These are phyloP conservation scores for Chamaecyparis obtusa DNA, from an alignment of 75 land plant genomes.

Conservation along the genomic window DNA sequence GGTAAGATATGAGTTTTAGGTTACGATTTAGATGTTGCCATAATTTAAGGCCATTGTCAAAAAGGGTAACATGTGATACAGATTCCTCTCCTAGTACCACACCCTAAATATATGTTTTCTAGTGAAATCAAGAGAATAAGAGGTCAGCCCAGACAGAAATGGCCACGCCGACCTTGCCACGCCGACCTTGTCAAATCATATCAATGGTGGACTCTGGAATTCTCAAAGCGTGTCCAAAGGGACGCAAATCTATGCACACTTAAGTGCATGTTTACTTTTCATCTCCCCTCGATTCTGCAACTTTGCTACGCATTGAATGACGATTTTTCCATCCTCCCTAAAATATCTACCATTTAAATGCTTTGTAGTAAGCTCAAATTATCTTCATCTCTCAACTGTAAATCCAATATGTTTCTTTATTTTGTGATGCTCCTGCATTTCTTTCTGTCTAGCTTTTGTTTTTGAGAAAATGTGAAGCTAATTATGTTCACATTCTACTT, in stretches of 20 bases:
- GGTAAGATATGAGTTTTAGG: too few species aligned
- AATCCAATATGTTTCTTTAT: background rate
- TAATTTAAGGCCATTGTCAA: background rate
- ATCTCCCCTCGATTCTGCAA: background rate
- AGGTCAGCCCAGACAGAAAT: background rate
- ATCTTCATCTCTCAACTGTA: background rate
- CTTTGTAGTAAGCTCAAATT: too few species aligned
- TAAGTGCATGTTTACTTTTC: background rate
- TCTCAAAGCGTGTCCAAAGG: background rate
- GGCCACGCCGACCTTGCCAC: too few species aligned
- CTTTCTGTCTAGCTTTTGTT: background rate
- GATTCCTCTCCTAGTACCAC: background rate
- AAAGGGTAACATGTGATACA: background rate
- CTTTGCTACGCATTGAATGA: background rate
- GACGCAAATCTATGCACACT: background rate
- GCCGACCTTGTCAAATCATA: too few species aligned
- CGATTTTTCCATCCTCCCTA: background rate
- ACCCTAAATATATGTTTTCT: background rate
- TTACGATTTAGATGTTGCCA: too few species aligned
- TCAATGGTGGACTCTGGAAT: background rate
- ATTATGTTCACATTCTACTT: background rate
- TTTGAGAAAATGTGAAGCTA: background rate
- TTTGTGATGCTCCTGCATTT: background rate
- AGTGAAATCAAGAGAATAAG: background rate
- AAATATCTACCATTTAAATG: background rate